Percentiles rank a stretch among this genome's conserved stretches.
phyloP scores from a whole-genome alignment of 306 rosid genomes.

The Vigna nakashimae region DNA sequence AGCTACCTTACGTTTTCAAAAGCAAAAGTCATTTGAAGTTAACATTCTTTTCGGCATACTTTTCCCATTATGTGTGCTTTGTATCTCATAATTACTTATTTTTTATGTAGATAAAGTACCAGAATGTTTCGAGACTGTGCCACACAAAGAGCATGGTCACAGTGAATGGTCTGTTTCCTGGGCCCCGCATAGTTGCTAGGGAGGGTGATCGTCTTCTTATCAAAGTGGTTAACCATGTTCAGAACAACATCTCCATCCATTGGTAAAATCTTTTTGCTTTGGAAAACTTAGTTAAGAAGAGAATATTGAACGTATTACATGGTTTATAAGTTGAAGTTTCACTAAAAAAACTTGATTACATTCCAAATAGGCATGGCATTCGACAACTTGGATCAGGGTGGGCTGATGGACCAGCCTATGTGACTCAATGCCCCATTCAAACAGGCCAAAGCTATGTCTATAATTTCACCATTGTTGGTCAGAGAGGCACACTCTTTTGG shows the following conservation, averaged over 20 bases:
- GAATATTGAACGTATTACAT: background rate
- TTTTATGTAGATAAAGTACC: conserved; percentile 49
- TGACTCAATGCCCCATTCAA: conserved; percentile 77
- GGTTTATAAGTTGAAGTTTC: conserved; percentile 8
- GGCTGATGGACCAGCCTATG: conserved; percentile 77
- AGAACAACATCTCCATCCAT: conserved; percentile 2
- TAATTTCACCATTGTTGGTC: conserved; percentile 65
- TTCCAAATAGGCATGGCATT: conserved; percentile 49
- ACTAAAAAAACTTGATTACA: background rate
- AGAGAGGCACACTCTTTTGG: conserved; percentile 76
- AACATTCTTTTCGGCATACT: background rate
- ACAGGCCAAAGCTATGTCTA: conserved; percentile 66
- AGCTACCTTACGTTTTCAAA: background rate
- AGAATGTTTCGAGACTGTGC: conserved; percentile 1
- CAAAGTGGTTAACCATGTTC: background rate
- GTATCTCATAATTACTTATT: background rate
- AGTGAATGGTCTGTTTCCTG: conserved; percentile 1
- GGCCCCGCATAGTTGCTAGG: background rate
- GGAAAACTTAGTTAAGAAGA: background rate
- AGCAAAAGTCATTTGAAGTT: background rate
- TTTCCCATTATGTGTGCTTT: background rate
- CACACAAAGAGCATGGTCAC: conserved; percentile 17
- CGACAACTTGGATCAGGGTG: conserved; percentile 55
- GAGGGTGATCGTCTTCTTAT: conserved; percentile 11
- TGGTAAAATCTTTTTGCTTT: conserved; percentile 27